Conservation (phyloP, 73 alveolate genomes). For the Paramecium primaurelia region DNA sequence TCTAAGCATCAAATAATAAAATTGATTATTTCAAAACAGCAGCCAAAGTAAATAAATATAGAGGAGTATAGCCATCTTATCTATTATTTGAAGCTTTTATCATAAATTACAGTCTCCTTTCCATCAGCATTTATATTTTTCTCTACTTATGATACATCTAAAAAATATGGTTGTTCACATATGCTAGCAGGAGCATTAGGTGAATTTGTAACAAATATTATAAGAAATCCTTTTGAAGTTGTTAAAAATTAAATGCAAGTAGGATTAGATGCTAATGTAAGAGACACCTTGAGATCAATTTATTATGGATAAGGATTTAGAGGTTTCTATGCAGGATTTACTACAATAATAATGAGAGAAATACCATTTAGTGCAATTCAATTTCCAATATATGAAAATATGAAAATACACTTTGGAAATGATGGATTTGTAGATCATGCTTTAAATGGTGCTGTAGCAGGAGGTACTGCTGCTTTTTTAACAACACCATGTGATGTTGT, state of each 20-base stretch:
- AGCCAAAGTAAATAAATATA: constrained; percentile 68
- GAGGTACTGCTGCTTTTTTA: constrained; percentile 59
- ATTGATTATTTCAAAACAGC: constrained; percentile 65
- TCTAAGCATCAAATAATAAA: constrained; percentile 56
- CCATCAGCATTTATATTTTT: constrained; percentile 83
- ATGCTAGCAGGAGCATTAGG: constrained; percentile 76
- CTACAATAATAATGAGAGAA: constrained; percentile 72
- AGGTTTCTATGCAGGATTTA: constrained; percentile 80
- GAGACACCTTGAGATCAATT: constrained; percentile 62
- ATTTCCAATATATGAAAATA: constrained; percentile 80
- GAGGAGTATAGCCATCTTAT: constrained; percentile 61
- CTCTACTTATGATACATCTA: constrained; percentile 73
- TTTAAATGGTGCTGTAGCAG: constrained; percentile 60
- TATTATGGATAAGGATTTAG: constrained; percentile 57
- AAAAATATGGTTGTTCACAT: constrained; percentile 55
- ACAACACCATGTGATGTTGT: constrained; percentile 63
- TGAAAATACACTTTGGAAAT: constrained; percentile 48
- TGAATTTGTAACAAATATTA: constrained; percentile 70
- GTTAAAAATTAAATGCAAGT: constrained; percentile 73
- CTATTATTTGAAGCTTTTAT: not conserved
- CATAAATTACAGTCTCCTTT: constrained; percentile 70
- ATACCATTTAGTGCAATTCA: constrained; percentile 78
- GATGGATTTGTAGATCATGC: constrained; percentile 32
- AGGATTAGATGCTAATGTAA: constrained; percentile 64
- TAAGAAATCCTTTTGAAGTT: constrained; percentile 84